Evolutionary conservation across 2,329 filamentous ascomycete genomes (phyloP).

Genomic region (Apiospora pterosperma): DNA sequence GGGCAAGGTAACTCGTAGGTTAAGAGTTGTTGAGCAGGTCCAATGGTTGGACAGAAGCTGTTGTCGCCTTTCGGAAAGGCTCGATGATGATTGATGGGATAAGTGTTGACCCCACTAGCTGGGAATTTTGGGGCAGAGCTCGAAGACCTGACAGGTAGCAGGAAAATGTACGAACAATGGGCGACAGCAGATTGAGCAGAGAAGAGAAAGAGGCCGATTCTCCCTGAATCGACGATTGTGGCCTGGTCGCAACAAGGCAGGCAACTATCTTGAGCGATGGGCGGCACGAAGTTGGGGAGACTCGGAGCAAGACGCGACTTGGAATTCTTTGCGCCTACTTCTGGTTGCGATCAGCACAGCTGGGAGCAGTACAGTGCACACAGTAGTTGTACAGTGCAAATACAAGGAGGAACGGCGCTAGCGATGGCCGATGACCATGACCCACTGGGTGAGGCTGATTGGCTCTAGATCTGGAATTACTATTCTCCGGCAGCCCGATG

Average conservation of each 20-base stretch:
- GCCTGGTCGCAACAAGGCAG: neutral
- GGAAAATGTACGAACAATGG: neutral
- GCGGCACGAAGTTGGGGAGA: neutral
- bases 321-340: no score
- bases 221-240: neutral
- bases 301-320: neutral
- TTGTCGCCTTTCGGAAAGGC: neutral
- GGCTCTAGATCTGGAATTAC: neutral
- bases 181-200: neutral
- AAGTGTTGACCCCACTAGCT: slow-evolving; percentile 1
- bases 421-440: neutral
- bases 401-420: neutral
- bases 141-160: neutral
- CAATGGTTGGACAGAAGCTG: neutral
- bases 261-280: neutral
- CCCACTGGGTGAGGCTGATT: neutral
- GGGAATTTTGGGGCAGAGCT: neutral
- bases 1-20: neutral
- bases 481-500: neutral
- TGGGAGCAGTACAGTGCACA: no score
- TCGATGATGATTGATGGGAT: neutral
- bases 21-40: neutral
- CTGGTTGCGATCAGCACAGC: slow-evolving; percentile 1
- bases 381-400: no score
- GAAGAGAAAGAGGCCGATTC: neutral